phyloP scores from a whole-genome alignment of 106 monocot genomes.

The Narthecium ossifragum region DNA sequence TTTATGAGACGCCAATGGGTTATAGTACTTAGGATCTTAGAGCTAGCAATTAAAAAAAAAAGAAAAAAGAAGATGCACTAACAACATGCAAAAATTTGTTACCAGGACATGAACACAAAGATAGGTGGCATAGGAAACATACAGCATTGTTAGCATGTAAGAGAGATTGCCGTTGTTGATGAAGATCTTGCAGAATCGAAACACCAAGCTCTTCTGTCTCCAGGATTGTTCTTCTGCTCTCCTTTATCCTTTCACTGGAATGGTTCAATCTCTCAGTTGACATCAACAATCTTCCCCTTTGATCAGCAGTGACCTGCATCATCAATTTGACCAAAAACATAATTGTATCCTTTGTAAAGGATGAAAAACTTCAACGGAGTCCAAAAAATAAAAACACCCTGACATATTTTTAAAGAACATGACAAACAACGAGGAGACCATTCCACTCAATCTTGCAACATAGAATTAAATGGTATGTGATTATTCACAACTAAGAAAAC shows the following conservation, averaged over 20 bases:
- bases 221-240: conserved; percentile 68
- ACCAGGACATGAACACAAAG: background rate
- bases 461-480: too few species aligned
- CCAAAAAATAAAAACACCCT: too few species aligned
- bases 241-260: conserved; percentile 63
- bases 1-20: too few species aligned
- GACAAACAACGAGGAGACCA: too few species aligned
- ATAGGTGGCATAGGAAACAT: conserved; percentile 9
- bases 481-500: too few species aligned
- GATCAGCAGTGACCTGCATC: conserved; percentile 66
- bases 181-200: conserved; percentile 74
- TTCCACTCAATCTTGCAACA: too few species aligned
- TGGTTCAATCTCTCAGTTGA: conserved; percentile 65
- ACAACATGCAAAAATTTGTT: too few species aligned
- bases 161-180: conserved; percentile 79
- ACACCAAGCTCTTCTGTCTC: conserved; percentile 88
- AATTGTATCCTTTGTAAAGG: too few species aligned
- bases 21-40: too few species aligned
- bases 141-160: conserved; percentile 67
- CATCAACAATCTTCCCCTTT: conserved; percentile 58
- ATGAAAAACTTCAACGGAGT: too few species aligned
- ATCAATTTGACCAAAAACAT: background rate
- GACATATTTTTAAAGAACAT: too few species aligned
- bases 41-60: background rate
- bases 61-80: too few species aligned